Evolutionary conservation across 495 filamentous ascomycete species (phyloP), one percentile per base, ranked within the genome.

Genomic region (Penicillium waksmanii): DNA sequence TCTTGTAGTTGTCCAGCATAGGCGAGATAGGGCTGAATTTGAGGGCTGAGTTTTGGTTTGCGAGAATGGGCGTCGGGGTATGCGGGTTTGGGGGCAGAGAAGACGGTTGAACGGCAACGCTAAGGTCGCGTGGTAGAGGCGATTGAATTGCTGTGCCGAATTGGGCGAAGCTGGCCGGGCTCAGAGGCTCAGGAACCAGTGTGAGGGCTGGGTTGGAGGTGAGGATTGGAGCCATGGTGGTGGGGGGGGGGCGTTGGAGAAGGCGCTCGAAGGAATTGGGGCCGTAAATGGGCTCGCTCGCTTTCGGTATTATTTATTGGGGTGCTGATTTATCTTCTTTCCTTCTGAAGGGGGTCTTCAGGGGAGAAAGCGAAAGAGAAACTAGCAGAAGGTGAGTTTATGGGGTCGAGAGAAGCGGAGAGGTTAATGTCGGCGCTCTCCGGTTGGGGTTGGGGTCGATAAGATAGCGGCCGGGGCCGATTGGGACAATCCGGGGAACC

Each of bases 11-110:
- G 70, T 96, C 84, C 36, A 74, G 63, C 63, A 92, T 76, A 9
- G 84, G 83, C 15, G 92, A 89, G 53, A 97, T 85, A 66, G 89
- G 83, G 58, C 84, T 82, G 78, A 91, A 94, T 77, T 96, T 97
- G 65, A 92, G 81, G 5, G 95, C 94, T 44, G 88, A 88, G 64
- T 87, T 87, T 78, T 98, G 95, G 79, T 98, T 98, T 62, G 91
- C 85, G 17, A 76, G 69, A 0, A 82, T 75, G 6, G 77, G 72
- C 3, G 59, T 51, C 10, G 75, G 73, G 36, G 62, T 51, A 47
- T 69, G 56, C 72, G 74, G 42, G 42, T 44, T 44, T 19, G 42
- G 81, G 66, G 71, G 75, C 53, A 66, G 80, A 69, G 57, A 72
- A 54, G 73, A 70, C 8, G 67, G 60, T 49, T 78, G 62, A 53